Percentiles rank a stretch among this genome's conserved stretches.
These are phyloP conservation scores for Tetrahymena elliotti DNA, from an alignment of 73 alveolate species.

Conservation along the genomic window DNA sequence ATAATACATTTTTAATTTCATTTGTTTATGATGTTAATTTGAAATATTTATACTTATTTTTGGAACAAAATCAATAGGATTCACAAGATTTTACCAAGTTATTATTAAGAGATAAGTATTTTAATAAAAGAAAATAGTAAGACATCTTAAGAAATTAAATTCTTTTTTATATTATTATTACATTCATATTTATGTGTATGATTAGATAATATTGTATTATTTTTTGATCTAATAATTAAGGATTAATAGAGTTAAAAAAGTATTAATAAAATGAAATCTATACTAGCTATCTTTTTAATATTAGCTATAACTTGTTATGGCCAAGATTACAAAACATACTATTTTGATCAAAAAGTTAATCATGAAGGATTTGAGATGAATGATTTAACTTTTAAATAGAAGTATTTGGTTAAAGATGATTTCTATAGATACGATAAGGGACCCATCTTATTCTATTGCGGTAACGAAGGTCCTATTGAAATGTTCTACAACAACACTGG, in stretches of 20 bases:
- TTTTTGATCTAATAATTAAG: background rate
- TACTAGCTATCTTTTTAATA: background rate
- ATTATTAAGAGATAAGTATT: background rate
- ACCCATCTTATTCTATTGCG: conserved; percentile 56
- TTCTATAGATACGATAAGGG: conserved; percentile 1
- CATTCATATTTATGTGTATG: background rate
- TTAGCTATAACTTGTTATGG: background rate
- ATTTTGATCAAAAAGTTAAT: background rate
- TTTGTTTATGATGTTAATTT: too few relatives aligned
- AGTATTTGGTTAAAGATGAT: conserved; percentile 1
- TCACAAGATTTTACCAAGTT: background rate
- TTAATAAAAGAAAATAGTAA: background rate
- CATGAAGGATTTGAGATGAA: background rate
- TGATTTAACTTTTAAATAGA: background rate
- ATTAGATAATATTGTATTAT: background rate
- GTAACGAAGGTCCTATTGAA: conserved; percentile 56
- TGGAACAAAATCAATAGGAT: background rate
- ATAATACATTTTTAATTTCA: too few relatives aligned
- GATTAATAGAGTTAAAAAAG: background rate
- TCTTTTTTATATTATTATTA: background rate
- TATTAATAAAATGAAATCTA: background rate
- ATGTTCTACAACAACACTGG: conserved; percentile 56
- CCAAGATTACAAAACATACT: background rate
- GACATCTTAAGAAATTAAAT: background rate
- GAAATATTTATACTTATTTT: background rate